Conservation (phyloP, 331 rosid species). For the Prunus yedoensis region DNA sequence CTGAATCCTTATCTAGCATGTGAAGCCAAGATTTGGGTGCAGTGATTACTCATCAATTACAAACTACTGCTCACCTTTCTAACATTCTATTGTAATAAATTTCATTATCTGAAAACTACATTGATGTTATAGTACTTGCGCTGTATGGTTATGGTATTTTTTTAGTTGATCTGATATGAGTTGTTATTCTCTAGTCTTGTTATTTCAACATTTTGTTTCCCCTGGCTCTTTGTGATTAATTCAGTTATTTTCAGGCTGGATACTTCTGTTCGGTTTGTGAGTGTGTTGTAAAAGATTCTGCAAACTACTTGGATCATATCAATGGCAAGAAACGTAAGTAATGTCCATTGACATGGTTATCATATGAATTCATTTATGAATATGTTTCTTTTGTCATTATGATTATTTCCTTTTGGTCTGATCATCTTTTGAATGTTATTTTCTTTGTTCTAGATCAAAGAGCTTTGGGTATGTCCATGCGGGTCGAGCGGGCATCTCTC, state of each 20-base stretch:
- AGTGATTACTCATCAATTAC: not conserved
- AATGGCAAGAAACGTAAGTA: constrained; percentile 98
- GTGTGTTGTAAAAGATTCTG: constrained; percentile 97
- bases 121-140: not conserved
- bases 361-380: constrained; percentile 4
- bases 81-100: not conserved
- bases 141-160: not conserved
- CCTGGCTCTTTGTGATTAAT: constrained; percentile 13
- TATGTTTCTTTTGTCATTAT: not conserved
- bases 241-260: constrained; percentile 73
- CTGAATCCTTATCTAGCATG: not conserved
- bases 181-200: too few relatives aligned
- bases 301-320: constrained; percentile 95
- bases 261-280: constrained; percentile 93
- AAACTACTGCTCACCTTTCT: not conserved
- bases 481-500: constrained; percentile 91
- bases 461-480: constrained; percentile 99
- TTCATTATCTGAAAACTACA: not conserved
- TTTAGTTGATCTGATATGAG: not conserved
- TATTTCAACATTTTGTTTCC: not conserved
- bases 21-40: not conserved
- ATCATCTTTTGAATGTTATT: constrained; percentile 20
- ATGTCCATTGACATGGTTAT: not conserved
- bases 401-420: constrained; percentile 10
- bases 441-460: constrained; percentile 67